These are phyloP conservation scores for Zygosaccharomyces lentus DNA, from an alignment of 805 yeast genomes.

Conservation along the genomic window DNA sequence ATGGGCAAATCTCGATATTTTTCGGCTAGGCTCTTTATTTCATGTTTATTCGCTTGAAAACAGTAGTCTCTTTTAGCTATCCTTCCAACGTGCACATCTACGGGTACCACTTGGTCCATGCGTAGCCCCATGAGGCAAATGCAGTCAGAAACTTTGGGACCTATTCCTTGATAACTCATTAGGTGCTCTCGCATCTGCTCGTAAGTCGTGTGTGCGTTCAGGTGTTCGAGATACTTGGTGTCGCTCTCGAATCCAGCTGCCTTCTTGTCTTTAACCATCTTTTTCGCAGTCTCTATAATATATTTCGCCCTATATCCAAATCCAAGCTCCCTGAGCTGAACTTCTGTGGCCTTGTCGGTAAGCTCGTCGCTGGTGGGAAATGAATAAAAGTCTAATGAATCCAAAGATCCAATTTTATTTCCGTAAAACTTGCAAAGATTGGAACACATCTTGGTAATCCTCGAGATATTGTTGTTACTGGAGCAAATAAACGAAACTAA, in stretches of 20 bases:
- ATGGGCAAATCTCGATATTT: conserved; percentile 29
- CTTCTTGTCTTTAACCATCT: conserved; percentile 39
- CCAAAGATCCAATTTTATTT: conserved; percentile 46
- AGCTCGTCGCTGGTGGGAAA: conserved; percentile 69
- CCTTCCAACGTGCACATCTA: conserved; percentile 92
- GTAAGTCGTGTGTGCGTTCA: conserved; percentile 42
- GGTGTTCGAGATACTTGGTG: conserved; percentile 36
- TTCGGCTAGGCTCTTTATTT: conserved; percentile 25
- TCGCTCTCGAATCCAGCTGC: conserved; percentile 20
- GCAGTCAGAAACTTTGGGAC: conserved; percentile 98
- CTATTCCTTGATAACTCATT: conserved; percentile 76
- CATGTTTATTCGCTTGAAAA: conserved; percentile 36
- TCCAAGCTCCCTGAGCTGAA: conserved; percentile 40
- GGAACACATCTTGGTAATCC: conserved; percentile 92
- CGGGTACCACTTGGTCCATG: conserved; percentile 82
- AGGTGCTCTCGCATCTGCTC: conserved; percentile 38
- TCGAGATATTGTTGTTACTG: conserved; percentile 89
- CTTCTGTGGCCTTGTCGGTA: conserved; percentile 41
- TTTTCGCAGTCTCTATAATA: conserved; percentile 69
- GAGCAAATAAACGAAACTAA: conserved; percentile 87
- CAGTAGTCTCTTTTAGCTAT: conserved; percentile 81
- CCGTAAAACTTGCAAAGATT: conserved; percentile 71
- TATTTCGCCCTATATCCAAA: conserved; percentile 94
- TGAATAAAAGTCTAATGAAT: conserved; percentile 55
- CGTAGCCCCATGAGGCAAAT: conserved; percentile 69